phyloP scores from a whole-genome alignment of 768 basidiomycete species.

The Leccinellum albellum region DNA sequence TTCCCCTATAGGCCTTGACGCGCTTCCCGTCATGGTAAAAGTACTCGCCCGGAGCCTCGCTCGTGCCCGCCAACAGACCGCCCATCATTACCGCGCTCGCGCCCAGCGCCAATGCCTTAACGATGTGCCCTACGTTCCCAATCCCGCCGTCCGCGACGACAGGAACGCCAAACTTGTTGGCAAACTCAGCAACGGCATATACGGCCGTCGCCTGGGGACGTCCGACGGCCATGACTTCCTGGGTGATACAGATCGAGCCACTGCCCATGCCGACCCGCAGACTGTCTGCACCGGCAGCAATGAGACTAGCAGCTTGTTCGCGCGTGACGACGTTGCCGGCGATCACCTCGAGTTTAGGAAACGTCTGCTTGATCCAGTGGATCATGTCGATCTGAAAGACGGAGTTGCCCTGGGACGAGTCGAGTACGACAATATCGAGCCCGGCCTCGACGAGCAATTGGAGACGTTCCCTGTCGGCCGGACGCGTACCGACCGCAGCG shows the following conservation, averaged over 20 bases:
- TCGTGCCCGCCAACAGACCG: constrained; percentile 88
- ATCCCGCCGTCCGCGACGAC: constrained; percentile 97
- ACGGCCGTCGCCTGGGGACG: constrained; percentile 98
- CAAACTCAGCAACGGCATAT: constrained; percentile 93
- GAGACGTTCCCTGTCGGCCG: constrained; percentile 82
- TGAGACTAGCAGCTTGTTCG: constrained; percentile 92
- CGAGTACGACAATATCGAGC: constrained; percentile 90
- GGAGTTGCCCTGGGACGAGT: constrained; percentile 97
- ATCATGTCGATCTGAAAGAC: constrained; percentile 93
- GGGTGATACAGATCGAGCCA: constrained; percentile 98
- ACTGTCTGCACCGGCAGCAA: constrained; percentile 93
- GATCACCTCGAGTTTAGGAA: constrained; percentile 85
- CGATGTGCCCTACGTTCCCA: constrained; percentile 93
- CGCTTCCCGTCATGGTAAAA: constrained; percentile 99
- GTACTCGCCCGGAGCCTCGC: constrained; percentile 97
- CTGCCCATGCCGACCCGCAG: constrained; percentile 97
- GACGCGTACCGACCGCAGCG: constrained; percentile 92
- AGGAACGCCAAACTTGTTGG: constrained; percentile 89
- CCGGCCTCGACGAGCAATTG: constrained; percentile 87
- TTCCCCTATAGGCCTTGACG: constrained; percentile 97
- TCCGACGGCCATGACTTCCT: constrained; percentile 99
- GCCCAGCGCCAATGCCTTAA: constrained; percentile 92
- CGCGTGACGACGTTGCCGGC: constrained; percentile 98
- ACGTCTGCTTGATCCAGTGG: constrained; percentile 83
- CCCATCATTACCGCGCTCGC: constrained; percentile 99